Conservation (phyloP, 768 basidiomycete genomes). For the Leccinellum albellum region DNA sequence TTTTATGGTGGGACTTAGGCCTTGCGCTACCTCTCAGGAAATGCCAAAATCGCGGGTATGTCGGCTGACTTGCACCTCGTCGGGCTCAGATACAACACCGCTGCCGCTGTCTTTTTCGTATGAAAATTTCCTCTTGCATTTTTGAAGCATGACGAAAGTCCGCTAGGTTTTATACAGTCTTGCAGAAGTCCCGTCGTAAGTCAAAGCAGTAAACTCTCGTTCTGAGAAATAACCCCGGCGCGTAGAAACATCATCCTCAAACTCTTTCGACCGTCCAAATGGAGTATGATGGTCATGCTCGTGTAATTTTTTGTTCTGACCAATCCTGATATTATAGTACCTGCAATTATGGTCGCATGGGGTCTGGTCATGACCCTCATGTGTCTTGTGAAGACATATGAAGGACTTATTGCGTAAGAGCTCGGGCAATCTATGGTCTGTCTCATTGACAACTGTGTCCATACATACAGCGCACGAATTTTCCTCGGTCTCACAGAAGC, state of each 20-base stretch:
- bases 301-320: constrained; percentile 4
- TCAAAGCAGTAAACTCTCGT: not conserved
- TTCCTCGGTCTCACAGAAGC: constrained; percentile 48
- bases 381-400: constrained; percentile 35
- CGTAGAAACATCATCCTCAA: constrained; percentile 37
- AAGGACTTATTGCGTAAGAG: constrained; percentile 30
- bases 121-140: constrained; percentile 1
- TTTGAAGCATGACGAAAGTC: not conserved
- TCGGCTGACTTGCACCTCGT: constrained; percentile 33
- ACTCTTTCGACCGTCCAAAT: constrained; percentile 34
- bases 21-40: constrained; percentile 27
- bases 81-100: constrained; percentile 35
- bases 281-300: constrained; percentile 24
- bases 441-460: not conserved
- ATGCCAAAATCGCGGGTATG: constrained; percentile 46
- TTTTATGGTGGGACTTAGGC: not conserved
- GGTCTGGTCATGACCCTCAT: constrained; percentile 38
- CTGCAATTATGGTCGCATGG: constrained; percentile 38
- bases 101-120: constrained; percentile 38
- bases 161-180: constrained; percentile 35
- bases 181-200: constrained; percentile 38
- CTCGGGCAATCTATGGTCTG: not conserved
- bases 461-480: constrained; percentile 31
- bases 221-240: constrained; percentile 1
- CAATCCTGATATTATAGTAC: constrained; percentile 31